Conservation (phyloP, 1,284 basidiomycete species). For the Ustilago nuda region DNA sequence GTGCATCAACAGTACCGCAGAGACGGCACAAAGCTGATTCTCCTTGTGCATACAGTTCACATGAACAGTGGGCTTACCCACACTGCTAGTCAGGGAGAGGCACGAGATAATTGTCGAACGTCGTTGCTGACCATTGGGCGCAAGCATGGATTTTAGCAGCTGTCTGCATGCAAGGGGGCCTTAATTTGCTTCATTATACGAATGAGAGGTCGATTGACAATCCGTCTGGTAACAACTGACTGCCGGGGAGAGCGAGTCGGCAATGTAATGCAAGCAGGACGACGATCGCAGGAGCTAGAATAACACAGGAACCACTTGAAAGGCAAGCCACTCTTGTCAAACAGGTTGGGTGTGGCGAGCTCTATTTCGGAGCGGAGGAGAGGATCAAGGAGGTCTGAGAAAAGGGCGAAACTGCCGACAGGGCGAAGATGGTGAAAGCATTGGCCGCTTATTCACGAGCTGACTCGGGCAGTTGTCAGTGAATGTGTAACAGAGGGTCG, state of each 20-base stretch:
- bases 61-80: not conserved
- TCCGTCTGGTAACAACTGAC: not conserved
- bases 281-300: too few species aligned
- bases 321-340: too few species aligned
- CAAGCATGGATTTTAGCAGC: constrained; percentile 1
- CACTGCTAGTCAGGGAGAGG: not conserved
- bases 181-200: not conserved
- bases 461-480: not conserved
- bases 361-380: not conserved
- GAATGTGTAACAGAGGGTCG: not conserved
- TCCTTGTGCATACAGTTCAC: not conserved
- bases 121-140: not conserved
- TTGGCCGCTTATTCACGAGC: too few species aligned
- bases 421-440: too few species aligned
- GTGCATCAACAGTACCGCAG: not conserved
- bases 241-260: not conserved
- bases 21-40: not conserved
- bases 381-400: constrained; percentile 11
- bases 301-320: too few species aligned
- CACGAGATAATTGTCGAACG: not conserved
- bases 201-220: not conserved
- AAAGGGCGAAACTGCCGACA: not conserved
- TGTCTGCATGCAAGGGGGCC: not conserved
- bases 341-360: not conserved
- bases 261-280: too few species aligned